Percentiles rank a stretch among this genome's conserved stretches.
These are phyloP conservation scores for Gonapodya prolifera DNA, from an alignment of 192 early-diverging fungal species.

Conservation along the genomic window DNA sequence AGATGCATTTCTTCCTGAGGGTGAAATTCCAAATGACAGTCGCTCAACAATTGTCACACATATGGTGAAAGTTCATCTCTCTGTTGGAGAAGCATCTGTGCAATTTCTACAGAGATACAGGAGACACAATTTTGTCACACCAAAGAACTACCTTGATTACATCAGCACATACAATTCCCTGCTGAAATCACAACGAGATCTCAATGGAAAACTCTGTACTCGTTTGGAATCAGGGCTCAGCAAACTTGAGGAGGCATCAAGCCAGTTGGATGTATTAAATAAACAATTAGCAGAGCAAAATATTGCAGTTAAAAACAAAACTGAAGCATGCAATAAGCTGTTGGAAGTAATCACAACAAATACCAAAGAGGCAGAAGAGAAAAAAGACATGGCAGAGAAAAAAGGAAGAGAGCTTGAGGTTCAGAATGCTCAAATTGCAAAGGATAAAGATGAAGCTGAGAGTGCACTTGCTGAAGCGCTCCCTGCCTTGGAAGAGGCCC, in stretches of 20 bases:
- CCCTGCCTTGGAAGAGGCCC: slow-evolving; percentile 48
- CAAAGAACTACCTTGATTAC: slow-evolving; percentile 49
- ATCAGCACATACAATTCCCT: slow-evolving; percentile 38
- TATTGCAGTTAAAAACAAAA: slow-evolving; percentile 46
- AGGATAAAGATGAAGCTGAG: slow-evolving; percentile 55
- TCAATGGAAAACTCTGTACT: slow-evolving; percentile 38
- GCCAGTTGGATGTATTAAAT: slow-evolving; percentile 41
- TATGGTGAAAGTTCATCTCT: slow-evolving; percentile 48
- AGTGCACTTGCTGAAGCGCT: slow-evolving; percentile 43
- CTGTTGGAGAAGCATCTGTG: slow-evolving; percentile 44
- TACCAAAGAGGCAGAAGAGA: slow-evolving; percentile 42
- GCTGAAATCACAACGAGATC: slow-evolving; percentile 31
- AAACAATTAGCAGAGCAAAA: slow-evolving; percentile 46
- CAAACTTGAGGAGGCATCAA: slow-evolving; percentile 48
- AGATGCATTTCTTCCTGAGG: slow-evolving; percentile 42
- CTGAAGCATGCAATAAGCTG: slow-evolving; percentile 48
- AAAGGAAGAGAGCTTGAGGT: slow-evolving; percentile 38
- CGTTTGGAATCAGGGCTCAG: slow-evolving; percentile 52
- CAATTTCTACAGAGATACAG: slow-evolving; percentile 48
- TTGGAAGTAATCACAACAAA: slow-evolving; percentile 48
- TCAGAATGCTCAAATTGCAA: slow-evolving; percentile 47
- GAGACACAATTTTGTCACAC: slow-evolving; percentile 44
- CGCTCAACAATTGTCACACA: slow-evolving; percentile 45
- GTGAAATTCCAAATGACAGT: slow-evolving; percentile 35
- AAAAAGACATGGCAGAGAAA: slow-evolving; percentile 48